Conservation (phyloP, 1,284 basidiomycete species). For the Melampsora americana region DNA sequence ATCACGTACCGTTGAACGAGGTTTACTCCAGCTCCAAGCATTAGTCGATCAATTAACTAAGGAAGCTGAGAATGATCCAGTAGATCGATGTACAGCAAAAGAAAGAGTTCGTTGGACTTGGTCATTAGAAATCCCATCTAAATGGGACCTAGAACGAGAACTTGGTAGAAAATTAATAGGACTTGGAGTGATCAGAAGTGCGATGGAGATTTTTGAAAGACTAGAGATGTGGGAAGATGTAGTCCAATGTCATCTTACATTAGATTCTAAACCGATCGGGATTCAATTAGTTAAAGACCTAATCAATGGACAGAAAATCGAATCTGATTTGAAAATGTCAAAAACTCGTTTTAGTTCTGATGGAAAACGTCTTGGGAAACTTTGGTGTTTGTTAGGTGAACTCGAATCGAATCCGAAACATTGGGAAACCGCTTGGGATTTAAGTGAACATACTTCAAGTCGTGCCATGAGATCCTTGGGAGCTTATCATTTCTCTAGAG, state of each 20-base stretch:
- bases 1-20: slow-evolving; percentile 83
- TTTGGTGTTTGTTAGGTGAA: slow-evolving; percentile 94
- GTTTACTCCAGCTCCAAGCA: slow-evolving; percentile 82
- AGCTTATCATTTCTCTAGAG: slow-evolving; percentile 70
- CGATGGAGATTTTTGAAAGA: slow-evolving; percentile 83
- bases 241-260: slow-evolving; percentile 73
- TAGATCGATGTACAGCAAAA: slow-evolving; percentile 3
- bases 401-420: slow-evolving; percentile 69
- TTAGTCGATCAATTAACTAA: slow-evolving; percentile 84
- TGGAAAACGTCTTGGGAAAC: slow-evolving; percentile 71
- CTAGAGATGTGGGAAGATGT: slow-evolving; percentile 97
- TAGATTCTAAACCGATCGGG: slow-evolving; percentile 74
- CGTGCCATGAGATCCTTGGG: slow-evolving; percentile 88
- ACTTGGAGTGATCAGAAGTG: slow-evolving; percentile 78
- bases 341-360: slow-evolving; percentile 52
- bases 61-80: slow-evolving; percentile 28
- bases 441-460: slow-evolving; percentile 74
- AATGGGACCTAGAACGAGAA: slow-evolving; percentile 87
- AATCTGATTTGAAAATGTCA: slow-evolving; percentile 68
- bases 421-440: slow-evolving; percentile 78
- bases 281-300: slow-evolving; percentile 75
- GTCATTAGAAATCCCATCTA: slow-evolving; percentile 72
- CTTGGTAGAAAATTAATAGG: slow-evolving; percentile 74
- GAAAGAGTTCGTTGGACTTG: slow-evolving; percentile 78
- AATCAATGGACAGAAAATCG: slow-evolving; percentile 73